Conservation (phyloP, 2,329 filamentous ascomycete species). For the Aspergillus fructus region DNA sequence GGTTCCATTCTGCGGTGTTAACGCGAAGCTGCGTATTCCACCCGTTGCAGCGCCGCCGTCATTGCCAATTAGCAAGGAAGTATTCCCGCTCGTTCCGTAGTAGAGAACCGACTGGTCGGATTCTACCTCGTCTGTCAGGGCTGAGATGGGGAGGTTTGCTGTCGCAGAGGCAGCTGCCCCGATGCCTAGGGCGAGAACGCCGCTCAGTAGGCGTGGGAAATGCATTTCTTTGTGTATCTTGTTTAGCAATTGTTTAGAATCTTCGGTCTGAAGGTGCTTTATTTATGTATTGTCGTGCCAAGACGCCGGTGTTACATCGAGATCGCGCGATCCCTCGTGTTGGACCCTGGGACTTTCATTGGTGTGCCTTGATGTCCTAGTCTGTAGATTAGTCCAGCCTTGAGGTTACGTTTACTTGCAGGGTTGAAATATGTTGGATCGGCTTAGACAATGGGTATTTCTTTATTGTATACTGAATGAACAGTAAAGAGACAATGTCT, state of each 20-base stretch:
- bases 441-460: no score
- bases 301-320: background rate
- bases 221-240: no score
- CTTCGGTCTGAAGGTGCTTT: no score
- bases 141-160: background rate
- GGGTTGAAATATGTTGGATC: no score
- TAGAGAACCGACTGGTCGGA: conserved; percentile 3
- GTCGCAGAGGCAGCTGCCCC: background rate
- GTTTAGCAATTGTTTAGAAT: no score
- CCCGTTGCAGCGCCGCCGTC: conserved; percentile 8
- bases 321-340: background rate
- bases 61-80: conserved; percentile 3
- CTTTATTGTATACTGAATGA: no score
- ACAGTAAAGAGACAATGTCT: no score
- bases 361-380: background rate
- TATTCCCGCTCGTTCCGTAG: background rate
- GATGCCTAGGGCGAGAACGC: background rate
- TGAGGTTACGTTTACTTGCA: no score
- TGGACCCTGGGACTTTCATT: background rate
- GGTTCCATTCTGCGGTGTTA: background rate
- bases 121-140: background rate
- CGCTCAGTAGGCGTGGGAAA: background rate
- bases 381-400: no score
- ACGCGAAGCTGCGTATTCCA: background rate
- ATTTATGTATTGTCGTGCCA: background rate